Conservation (phyloP, 139 green algal genomes). For the Mesostigma viride region DNA sequence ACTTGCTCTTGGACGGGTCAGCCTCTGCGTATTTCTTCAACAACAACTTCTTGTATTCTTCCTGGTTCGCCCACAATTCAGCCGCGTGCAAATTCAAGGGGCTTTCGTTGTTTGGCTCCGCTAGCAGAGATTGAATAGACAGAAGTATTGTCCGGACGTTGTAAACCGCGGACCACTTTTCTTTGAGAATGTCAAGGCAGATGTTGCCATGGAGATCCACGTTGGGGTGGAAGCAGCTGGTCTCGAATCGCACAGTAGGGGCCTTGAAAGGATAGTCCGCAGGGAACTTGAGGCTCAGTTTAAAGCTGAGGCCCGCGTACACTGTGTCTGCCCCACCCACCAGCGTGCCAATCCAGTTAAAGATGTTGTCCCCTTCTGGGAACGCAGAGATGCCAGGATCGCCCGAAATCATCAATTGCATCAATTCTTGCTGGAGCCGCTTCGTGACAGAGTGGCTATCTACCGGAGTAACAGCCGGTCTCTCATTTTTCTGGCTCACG, state of each 20-base stretch:
- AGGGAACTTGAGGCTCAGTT: constrained; percentile 53
- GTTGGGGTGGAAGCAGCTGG: constrained; percentile 69
- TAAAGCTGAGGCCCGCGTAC: constrained; percentile 60
- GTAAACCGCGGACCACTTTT: constrained; percentile 65
- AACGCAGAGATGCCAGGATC: constrained; percentile 56
- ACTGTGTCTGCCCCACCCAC: constrained; percentile 43
- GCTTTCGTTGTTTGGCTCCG: constrained; percentile 66
- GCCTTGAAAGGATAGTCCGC: constrained; percentile 69
- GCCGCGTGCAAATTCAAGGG: constrained; percentile 62
- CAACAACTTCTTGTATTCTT: constrained; percentile 11
- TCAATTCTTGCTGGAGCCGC: background rate
- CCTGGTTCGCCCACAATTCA: constrained; percentile 55
- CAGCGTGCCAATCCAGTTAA: constrained; percentile 65
- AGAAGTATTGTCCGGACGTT: constrained; percentile 60
- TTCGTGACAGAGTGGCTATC: background rate
- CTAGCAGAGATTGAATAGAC: constrained; percentile 51
- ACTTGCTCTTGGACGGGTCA: background rate
- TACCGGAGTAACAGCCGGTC: too few relatives aligned
- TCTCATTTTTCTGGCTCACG: too few relatives aligned
- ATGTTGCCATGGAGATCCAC: constrained; percentile 69
- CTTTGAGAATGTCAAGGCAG: constrained; percentile 70
- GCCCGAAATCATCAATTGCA: too few relatives aligned
- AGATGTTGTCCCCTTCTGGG: constrained; percentile 63
- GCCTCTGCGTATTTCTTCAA: background rate
- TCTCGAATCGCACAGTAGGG: constrained; percentile 59